Evolutionary conservation across 768 basidiomycete species (phyloP), one percentile per base, ranked within the genome.

Genomic region (Termitomyces sp.): DNA sequence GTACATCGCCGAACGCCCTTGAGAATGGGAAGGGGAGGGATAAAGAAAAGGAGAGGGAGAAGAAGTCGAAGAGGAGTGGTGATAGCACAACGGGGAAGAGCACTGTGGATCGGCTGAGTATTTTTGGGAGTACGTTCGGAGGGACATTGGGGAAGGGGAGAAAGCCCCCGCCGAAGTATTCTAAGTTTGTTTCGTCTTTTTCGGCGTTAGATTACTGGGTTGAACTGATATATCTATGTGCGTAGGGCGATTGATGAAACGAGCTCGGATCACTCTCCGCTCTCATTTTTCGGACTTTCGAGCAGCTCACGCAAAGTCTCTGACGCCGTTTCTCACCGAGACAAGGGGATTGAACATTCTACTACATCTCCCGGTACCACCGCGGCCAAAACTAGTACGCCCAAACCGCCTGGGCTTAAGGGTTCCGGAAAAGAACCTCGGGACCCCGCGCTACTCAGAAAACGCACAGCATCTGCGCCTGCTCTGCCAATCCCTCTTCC

Each of bases 161-260:
- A 61, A 95, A 97, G 67, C 94, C 94, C 0, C 79, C 92, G 0
- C 92, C 91, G 17, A 81, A 81, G 69, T 85, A 84, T 61, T 81
- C 84, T 23, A 64, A 74, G 87, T 87, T 66, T 64, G 86, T 76
- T 46, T 63, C 14, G 5, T 23, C 12, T n/a, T n/a, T 44, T 50
- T 61, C 52, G 41, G 11, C 34, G 23, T 28, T 8, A n/a, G 49
- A 44, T 42, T 11, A 34, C 4, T 19, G 17, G 28, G 19, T 19
- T 19, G 17, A 23, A 28, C 32, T 46, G 35, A 59, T 52, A 21
- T 23, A 8, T 54, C 21, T 25, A n/a, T 39, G 39, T 55, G 25
- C 2, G 8, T 53, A 77, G 73, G 23, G 70, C 52, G 23, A 54
- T 66, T 12, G 72, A 74, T 25, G 72, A 76, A 27, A 59, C 37